Conservation (phyloP, 2,329 filamentous ascomycete genomes). For the Rhinocladiella similis region DNA sequence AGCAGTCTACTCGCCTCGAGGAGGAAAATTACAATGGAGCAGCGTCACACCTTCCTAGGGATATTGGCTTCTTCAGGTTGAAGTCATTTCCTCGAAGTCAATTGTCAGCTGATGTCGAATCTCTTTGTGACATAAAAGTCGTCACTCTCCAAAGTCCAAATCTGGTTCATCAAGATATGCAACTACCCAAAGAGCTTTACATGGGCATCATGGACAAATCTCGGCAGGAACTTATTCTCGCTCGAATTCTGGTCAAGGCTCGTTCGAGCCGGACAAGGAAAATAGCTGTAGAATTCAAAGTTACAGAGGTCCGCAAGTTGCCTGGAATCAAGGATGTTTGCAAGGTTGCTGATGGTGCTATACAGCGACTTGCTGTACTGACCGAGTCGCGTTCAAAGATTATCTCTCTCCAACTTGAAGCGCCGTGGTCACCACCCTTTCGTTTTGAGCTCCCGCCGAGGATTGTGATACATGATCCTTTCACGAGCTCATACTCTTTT, state of each 20-base stretch:
- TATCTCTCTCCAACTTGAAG: constrained; percentile 69
- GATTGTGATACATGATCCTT: constrained; percentile 60
- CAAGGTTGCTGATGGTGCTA: constrained; percentile 65
- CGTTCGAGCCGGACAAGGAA: constrained; percentile 26
- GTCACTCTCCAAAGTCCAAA: constrained; percentile 11
- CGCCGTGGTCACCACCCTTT: constrained; percentile 72
- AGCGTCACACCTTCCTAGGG: constrained; percentile 20
- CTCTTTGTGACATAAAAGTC: constrained; percentile 15
- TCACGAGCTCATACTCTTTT: constrained; percentile 57
- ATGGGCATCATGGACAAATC: constrained; percentile 70
- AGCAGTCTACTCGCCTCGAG: constrained; percentile 19
- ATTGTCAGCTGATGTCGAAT: background rate
- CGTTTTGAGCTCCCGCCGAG: constrained; percentile 62
- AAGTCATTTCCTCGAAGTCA: constrained; percentile 22
- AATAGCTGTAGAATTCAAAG: constrained; percentile 30
- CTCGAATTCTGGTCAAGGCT: constrained; percentile 60
- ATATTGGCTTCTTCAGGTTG: constrained; percentile 27
- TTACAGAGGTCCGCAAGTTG: constrained; percentile 56
- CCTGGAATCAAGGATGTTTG: constrained; percentile 72
- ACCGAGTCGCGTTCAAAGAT: constrained; percentile 65
- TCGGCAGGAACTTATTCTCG: constrained; percentile 66
- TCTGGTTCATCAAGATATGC: constrained; percentile 1
- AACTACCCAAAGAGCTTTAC: constrained; percentile 38
- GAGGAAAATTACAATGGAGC: constrained; percentile 16
- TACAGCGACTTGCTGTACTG: constrained; percentile 69